These are phyloP conservation scores for Diplodia intermedia DNA, from an alignment of 2,329 filamentous ascomycete species.

Conservation along the genomic window DNA sequence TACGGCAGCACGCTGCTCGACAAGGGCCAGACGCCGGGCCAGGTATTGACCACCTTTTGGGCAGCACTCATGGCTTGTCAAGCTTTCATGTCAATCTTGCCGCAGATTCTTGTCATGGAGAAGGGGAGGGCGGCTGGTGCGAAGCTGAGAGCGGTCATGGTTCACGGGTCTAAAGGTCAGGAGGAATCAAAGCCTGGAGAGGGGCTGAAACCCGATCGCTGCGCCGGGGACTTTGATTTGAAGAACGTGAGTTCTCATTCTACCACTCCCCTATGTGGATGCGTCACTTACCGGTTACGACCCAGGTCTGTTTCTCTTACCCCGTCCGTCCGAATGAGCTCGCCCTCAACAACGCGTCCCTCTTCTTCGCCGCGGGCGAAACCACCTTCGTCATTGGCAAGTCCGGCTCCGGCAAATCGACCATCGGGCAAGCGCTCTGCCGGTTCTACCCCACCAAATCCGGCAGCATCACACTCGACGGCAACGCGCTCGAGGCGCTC, in stretches of 20 bases:
- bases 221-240: slow-evolving; percentile 73
- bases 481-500: slow-evolving; percentile 65
- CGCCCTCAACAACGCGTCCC: slow-evolving; percentile 66
- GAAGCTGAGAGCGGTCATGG: slow-evolving; percentile 60
- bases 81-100: slow-evolving; percentile 74
- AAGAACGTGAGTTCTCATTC: slow-evolving; percentile 60
- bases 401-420: slow-evolving; percentile 94
- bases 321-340: slow-evolving; percentile 68
- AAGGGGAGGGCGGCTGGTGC: slow-evolving; percentile 79
- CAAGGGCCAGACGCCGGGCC: slow-evolving; percentile 64
- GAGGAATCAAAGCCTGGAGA: slow-evolving; percentile 34
- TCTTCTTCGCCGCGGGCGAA: slow-evolving; percentile 75
- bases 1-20: slow-evolving; percentile 77
- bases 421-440: slow-evolving; percentile 78
- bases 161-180: slow-evolving; percentile 42
- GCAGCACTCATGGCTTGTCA: slow-evolving; percentile 78
- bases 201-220: slow-evolving; percentile 48
- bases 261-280: background rate
- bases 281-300: background rate
- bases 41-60: slow-evolving; percentile 85
- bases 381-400: slow-evolving; percentile 82
- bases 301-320: slow-evolving; percentile 83
- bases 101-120: slow-evolving; percentile 77
- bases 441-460: slow-evolving; percentile 73
- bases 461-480: slow-evolving; percentile 75